Evolutionary conservation across 352 stramenopile species (phyloP).

Genomic region (Pythium phragmiticola): DNA sequence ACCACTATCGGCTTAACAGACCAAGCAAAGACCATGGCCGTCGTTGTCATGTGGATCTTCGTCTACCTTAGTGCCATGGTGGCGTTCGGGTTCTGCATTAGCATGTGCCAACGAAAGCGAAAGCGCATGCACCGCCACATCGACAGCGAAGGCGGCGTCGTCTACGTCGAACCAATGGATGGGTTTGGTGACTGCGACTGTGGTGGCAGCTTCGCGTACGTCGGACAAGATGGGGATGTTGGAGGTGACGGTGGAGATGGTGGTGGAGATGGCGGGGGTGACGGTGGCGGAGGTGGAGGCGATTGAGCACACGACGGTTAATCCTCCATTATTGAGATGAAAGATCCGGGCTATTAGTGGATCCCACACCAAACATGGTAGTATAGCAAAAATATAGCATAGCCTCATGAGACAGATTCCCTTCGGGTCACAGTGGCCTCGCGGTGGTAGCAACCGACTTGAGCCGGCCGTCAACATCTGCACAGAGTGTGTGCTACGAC

Average conservation of each 20-base stretch:
- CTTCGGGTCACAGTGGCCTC: no score
- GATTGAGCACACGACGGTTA: neutral
- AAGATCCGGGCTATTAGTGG: no score
- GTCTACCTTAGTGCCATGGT: neutral
- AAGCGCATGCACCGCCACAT: slow-evolving; percentile 6
- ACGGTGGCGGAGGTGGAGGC: slow-evolving; percentile 24
- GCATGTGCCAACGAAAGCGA: neutral
- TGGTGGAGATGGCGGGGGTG: no score
- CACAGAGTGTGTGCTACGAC: no score
- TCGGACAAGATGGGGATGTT: slow-evolving; percentile 17
- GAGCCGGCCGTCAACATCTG: no score
- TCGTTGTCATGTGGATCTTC: neutral
- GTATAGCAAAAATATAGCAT: no score
- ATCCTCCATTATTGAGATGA: no score
- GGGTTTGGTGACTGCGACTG: neutral
- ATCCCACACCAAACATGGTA: no score
- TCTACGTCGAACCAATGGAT: neutral
- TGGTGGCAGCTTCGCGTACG: neutral
- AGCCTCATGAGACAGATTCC: no score
- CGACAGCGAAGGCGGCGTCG: neutral
- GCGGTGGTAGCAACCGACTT: no score
- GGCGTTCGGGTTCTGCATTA: neutral
- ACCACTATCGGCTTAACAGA: no score
- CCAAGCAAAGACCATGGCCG: no score
- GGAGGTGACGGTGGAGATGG: slow-evolving; percentile 34